Percentiles rank a stretch among this genome's conserved stretches.
Conservation (phyloP, 169 alveolate genomes). For the Condylostoma magnum region DNA sequence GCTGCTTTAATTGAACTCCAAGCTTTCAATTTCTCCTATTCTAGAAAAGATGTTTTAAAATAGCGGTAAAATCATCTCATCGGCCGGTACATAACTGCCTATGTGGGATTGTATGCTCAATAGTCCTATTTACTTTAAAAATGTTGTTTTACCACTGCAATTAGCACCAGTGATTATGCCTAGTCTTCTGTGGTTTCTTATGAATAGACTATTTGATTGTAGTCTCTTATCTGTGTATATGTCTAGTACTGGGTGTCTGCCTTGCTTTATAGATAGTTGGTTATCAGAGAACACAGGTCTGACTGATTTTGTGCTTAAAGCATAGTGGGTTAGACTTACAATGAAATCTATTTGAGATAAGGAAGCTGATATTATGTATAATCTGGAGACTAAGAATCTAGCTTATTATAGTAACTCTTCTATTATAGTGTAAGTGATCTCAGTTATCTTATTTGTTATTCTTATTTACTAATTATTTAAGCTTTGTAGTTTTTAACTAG, state of each 20-base stretch:
- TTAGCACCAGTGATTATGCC: slow-evolving; percentile 49
- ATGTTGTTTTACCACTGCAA: slow-evolving; percentile 62
- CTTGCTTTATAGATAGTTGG: neutral
- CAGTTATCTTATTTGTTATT: neutral
- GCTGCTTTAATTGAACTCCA: neutral
- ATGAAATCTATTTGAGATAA: neutral
- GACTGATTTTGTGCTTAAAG: neutral
- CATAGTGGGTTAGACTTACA: neutral
- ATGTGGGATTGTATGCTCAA: slow-evolving; percentile 39
- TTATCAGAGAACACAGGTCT: neutral
- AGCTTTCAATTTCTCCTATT: slow-evolving; percentile 5
- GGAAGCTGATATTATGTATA: neutral
- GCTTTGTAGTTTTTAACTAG: neutral
- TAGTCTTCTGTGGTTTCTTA: neutral
- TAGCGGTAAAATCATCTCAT: neutral
- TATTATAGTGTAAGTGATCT: neutral
- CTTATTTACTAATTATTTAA: neutral
- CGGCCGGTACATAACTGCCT: slow-evolving; percentile 56
- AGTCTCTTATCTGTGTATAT: neutral
- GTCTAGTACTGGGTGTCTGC: neutral
- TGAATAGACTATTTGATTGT: neutral
- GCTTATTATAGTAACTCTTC: slow-evolving; percentile 2
- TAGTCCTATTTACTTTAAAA: slow-evolving; percentile 49
- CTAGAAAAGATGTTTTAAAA: neutral
- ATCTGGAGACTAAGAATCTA: neutral